Percentiles rank a stretch among this genome's conserved stretches.
Evolutionary conservation across 148 eudicot species (phyloP).

Genomic region (Hydrangea macrophylla): DNA sequence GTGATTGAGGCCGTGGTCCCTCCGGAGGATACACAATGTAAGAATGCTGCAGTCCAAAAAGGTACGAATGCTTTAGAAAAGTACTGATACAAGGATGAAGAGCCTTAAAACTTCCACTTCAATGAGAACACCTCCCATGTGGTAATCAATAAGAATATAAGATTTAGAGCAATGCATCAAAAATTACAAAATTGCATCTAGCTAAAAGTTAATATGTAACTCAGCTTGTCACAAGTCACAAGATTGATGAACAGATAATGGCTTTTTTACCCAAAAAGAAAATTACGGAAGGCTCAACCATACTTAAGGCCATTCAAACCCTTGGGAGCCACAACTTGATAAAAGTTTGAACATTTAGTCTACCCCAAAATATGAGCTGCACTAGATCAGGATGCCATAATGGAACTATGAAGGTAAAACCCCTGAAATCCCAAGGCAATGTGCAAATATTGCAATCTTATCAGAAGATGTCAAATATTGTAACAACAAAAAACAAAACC

Average conservation of each 20-base stretch:
- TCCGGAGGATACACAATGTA: slow-evolving; percentile 94
- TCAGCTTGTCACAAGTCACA: neutral
- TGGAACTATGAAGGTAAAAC: neutral
- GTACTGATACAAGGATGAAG: slow-evolving; percentile 3
- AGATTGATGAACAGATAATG: neutral
- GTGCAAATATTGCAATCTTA: neutral
- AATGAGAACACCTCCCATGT: neutral
- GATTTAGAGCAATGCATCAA: too few relatives aligned
- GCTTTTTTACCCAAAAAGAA: too few relatives aligned
- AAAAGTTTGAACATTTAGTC: neutral
- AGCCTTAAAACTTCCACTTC: neutral
- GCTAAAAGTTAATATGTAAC: neutral
- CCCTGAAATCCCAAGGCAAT: neutral
- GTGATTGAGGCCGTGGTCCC: slow-evolving; percentile 85
- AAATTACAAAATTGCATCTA: neutral
- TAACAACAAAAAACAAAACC: neutral
- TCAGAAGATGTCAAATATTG: too few relatives aligned
- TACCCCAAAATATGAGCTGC: neutral
- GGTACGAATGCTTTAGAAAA: slow-evolving; percentile 6
- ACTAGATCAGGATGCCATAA: neutral
- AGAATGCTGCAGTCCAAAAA: slow-evolving; percentile 46
- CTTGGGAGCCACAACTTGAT: too few relatives aligned
- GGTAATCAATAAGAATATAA: too few relatives aligned
- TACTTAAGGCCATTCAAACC: neutral
- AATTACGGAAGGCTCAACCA: neutral